Percentiles rank a stretch among this genome's conserved stretches.
Conservation (phyloP, 2,329 filamentous ascomycete genomes). For the Arthrobotrys entomopaga region DNA sequence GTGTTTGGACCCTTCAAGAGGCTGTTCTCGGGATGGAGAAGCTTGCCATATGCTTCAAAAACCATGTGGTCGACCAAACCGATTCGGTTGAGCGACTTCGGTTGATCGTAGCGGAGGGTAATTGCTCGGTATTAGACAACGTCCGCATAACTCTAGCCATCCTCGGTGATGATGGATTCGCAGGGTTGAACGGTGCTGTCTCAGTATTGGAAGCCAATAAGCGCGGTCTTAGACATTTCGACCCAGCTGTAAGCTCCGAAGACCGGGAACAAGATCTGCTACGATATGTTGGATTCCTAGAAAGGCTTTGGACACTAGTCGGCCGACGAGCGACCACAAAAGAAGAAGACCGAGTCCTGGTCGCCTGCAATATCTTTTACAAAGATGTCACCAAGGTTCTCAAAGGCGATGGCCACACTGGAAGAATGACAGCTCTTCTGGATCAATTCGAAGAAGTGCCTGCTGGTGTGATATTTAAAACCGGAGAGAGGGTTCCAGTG, state of each 20-base stretch:
- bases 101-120: slow-evolving; percentile 11
- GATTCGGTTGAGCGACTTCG: slow-evolving; percentile 47
- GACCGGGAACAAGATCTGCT: slow-evolving; percentile 13
- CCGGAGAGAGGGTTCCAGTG: slow-evolving; percentile 27
- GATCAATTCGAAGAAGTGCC: slow-evolving; percentile 47
- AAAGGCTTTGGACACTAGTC: slow-evolving; percentile 33
- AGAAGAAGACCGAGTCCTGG: slow-evolving; percentile 52
- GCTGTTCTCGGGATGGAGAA: slow-evolving; percentile 53
- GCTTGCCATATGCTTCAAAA: slow-evolving; percentile 34
- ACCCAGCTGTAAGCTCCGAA: not conserved
- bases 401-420: slow-evolving; percentile 36
- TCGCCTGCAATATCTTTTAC: slow-evolving; percentile 46
- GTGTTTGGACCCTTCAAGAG: slow-evolving; percentile 57
- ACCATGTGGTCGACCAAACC: slow-evolving; percentile 40
- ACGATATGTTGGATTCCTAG: slow-evolving; percentile 28
- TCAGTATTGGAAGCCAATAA: slow-evolving; percentile 27
- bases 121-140: slow-evolving; percentile 14
- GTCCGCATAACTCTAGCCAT: slow-evolving; percentile 17
- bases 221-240: slow-evolving; percentile 12
- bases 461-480: slow-evolving; percentile 36
- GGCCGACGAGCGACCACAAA: slow-evolving; percentile 48
- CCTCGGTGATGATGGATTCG: slow-evolving; percentile 39
- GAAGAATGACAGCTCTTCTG: slow-evolving; percentile 33
- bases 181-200: slow-evolving; percentile 36
- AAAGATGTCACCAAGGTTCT: slow-evolving; percentile 44